phyloP scores from a whole-genome alignment of 2,329 filamentous ascomycete genomes.

The Aspergillus novofumigatus region DNA sequence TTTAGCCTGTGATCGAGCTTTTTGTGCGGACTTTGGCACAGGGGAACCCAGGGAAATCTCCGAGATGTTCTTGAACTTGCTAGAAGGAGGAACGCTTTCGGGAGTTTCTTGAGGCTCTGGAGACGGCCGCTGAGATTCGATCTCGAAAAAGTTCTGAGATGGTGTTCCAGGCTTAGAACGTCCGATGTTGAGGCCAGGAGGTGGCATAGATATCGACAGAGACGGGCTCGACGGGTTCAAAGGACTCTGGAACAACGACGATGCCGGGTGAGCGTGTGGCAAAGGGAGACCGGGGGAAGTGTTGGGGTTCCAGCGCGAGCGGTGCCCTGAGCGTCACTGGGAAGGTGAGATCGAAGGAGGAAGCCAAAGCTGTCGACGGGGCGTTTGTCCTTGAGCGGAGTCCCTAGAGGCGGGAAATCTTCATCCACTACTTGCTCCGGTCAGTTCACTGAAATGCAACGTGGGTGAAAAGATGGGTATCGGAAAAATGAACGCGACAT shows the following conservation, averaged over 20 bases:
- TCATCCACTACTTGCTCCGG: conserved; percentile 37
- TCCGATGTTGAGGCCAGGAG: conserved; percentile 24
- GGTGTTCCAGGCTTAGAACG: conserved; percentile 28
- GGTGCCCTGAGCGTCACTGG: conserved; percentile 24
- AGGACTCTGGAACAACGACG: conserved; percentile 30
- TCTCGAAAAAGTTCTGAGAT: conserved; percentile 22
- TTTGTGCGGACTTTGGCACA: conserved; percentile 30
- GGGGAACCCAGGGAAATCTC: conserved; percentile 42
- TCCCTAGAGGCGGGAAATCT: conserved; percentile 46
- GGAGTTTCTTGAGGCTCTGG: conserved; percentile 22
- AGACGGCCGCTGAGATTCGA: conserved; percentile 23
- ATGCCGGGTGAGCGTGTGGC: conserved; percentile 37
- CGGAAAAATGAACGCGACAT: neutral
- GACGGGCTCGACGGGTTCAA: conserved; percentile 27
- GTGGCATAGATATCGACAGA: conserved; percentile 24
- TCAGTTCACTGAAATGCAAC: conserved; percentile 25
- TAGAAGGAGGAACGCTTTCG: conserved; percentile 17
- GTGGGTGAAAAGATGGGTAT: conserved; percentile 1
- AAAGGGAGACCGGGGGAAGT: conserved; percentile 41
- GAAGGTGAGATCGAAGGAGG: conserved; percentile 31
- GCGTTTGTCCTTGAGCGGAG: conserved; percentile 32
- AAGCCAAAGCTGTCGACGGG: conserved; percentile 35
- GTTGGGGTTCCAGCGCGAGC: conserved; percentile 37
- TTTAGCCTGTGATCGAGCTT: conserved; percentile 22
- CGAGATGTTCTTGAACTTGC: conserved; percentile 27